Conservation (phyloP, 2,329 filamentous ascomycete species). For the Rhynchosporium graminicola region DNA sequence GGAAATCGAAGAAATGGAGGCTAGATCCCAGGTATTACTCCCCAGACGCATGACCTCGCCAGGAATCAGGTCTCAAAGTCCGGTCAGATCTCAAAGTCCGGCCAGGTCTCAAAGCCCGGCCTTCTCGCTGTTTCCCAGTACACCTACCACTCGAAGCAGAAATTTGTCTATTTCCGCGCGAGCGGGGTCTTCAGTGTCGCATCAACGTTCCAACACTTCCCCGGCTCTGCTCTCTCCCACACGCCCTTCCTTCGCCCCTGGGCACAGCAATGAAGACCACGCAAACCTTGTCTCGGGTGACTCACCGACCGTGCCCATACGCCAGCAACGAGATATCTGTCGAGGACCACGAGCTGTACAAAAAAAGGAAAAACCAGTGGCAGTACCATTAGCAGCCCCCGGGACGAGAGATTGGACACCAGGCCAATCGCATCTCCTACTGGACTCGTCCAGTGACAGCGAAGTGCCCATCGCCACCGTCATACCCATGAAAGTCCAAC, state of each 20-base stretch:
- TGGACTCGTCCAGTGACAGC: constrained; percentile 29
- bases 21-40: constrained; percentile 31
- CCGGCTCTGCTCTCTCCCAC: constrained; percentile 53
- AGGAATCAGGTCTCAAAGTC: constrained; percentile 45
- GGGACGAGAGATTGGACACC: constrained; percentile 26
- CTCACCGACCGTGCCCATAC: constrained; percentile 1
- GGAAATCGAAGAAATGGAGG: constrained; percentile 44
- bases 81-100: constrained; percentile 47
- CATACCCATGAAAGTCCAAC: constrained; percentile 27
- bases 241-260: constrained; percentile 38
- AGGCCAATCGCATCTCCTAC: constrained; percentile 29
- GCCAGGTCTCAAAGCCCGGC: constrained; percentile 47
- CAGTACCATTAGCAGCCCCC: neutral
- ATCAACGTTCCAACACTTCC: constrained; percentile 56
- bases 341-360: constrained; percentile 3
- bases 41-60: constrained; percentile 53
- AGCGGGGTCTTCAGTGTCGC: constrained; percentile 16
- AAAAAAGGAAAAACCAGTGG: constrained; percentile 7
- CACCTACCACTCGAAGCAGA: constrained; percentile 32
- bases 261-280: constrained; percentile 30
- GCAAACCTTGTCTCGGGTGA: constrained; percentile 26
- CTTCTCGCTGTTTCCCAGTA: constrained; percentile 43
- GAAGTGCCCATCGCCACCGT: constrained; percentile 13
- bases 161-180: constrained; percentile 22
- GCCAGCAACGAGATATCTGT: neutral